Conservation (phyloP, 257 asterid genomes). For the Petunia axillaris region DNA sequence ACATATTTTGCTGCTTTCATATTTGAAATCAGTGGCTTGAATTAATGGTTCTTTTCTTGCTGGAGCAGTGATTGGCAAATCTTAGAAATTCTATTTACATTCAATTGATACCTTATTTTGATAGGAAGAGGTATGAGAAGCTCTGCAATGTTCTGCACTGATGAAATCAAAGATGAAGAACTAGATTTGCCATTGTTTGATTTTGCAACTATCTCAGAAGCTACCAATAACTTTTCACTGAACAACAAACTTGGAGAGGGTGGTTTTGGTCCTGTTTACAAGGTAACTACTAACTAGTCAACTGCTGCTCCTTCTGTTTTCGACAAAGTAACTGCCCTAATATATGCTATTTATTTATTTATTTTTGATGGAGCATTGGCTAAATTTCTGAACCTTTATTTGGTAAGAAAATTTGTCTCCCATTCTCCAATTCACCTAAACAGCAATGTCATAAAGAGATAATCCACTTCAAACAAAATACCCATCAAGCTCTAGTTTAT, state of each 20-base stretch:
- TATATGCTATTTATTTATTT: neutral
- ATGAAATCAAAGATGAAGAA: neutral
- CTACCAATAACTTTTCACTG: conserved; percentile 16
- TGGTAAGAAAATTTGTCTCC: neutral
- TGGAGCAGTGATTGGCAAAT: neutral
- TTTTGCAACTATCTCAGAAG: conserved; percentile 7
- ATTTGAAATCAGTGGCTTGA: too few relatives aligned
- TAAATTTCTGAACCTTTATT: neutral
- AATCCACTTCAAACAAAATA: too few relatives aligned
- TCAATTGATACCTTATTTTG: neutral
- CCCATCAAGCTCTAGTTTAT: neutral
- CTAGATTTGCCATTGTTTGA: conserved; percentile 23
- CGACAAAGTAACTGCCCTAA: neutral
- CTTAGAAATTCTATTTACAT: neutral
- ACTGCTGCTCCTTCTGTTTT: neutral
- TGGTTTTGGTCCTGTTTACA: conserved; percentile 27
- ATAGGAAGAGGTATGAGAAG: conserved; percentile 6
- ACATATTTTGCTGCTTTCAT: neutral
- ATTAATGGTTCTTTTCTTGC: neutral
- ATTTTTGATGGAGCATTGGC: too few relatives aligned
- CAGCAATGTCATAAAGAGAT: neutral
- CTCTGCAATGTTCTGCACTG: neutral
- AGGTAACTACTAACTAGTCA: neutral
- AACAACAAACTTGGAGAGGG: conserved; percentile 20
- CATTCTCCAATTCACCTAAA: neutral